Evolutionary conservation across 163 green algal genomes (phyloP), one percentile per base, ranked within the genome.

Genomic region (Scenedesmus sp.): DNA sequence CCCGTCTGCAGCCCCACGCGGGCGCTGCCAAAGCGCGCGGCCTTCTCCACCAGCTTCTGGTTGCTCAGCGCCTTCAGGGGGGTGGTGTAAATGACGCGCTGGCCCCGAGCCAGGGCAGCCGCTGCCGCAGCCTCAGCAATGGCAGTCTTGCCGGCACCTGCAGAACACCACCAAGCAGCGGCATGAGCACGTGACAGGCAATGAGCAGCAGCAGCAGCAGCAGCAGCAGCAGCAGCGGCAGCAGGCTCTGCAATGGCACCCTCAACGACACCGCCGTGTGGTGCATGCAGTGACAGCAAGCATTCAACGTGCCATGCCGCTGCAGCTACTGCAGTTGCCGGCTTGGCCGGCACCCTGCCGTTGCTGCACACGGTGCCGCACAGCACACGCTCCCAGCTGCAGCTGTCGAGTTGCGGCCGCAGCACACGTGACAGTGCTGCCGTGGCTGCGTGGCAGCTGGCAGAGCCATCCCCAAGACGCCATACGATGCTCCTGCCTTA

Each of bases 11-110:
- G 81, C 3, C 89, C 94, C 59, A 42, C 93, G 15, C 94, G 89
- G 90, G 42, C 70, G 79, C 88, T 76, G 43, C 97, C 97, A 94
- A 99, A 98, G 33, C 95, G 92, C 73, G 93, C 92, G 35, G 95
- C 93, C 91, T 97, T 95, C 94, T 99, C 97, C 30, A 91, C 91
- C 78, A 99, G 95, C 94, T 99, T 99, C 93, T 99, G 98, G 93
- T 99, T 99, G 93, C 88, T 96, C 26, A 98, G 94, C 7, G 97
- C 97, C 93, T 99, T 99, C 18, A 99, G n/a, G 0, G 98, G 98
- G 0, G 98, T 99, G 30, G 98, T 99, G 97, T 99, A 99, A 40
- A 99, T 98, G 7, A 99, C 95, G 0, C 96, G 93, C 93, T 97
- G 86, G 0, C 97, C 97, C 15, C 93, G 73, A 6, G 95, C 95